A percentile compares a stretch with the other conserved stretches of the same genome.
phyloP scores from a whole-genome alignment of 768 basidiomycete genomes.

The Podaxis pistillaris region DNA sequence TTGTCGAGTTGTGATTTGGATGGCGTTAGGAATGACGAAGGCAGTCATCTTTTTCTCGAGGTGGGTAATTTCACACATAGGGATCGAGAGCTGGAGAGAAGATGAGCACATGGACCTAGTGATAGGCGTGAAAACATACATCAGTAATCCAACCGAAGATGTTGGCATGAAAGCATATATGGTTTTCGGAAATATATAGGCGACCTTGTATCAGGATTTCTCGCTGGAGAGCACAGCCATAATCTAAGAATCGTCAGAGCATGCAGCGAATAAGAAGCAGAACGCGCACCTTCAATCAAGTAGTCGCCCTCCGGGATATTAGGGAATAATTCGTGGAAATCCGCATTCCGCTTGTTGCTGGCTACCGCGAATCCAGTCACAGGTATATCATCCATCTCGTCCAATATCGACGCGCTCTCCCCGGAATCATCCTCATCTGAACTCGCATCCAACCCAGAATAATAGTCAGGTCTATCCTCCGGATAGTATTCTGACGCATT shows the following conservation, averaged over 20 bases:
- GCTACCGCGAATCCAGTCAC: conserved; percentile 98
- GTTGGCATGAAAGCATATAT: conserved; percentile 99
- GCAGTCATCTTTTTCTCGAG: conserved; percentile 99
- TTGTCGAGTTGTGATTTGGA: conserved; percentile 80
- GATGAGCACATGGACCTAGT: not conserved
- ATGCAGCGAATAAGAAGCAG: conserved; percentile 10
- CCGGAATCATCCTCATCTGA: conserved; percentile 27
- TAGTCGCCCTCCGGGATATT: conserved; percentile 93
- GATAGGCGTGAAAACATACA: conserved; percentile 46
- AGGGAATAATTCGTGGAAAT: conserved; percentile 94
- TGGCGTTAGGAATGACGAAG: conserved; percentile 95
- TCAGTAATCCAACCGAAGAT: conserved; percentile 99
- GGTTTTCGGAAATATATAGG: conserved; percentile 96
- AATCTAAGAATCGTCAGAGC: conserved; percentile 54
- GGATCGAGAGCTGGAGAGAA: conserved; percentile 71
- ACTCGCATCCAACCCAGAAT: conserved; percentile 36
- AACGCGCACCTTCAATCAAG: conserved; percentile 85
- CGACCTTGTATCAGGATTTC: conserved; percentile 97
- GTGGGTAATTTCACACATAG: conserved; percentile 80
- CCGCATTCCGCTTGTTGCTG: conserved; percentile 89
- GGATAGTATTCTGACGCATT: conserved; percentile 29
- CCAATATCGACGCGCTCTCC: conserved; percentile 37
- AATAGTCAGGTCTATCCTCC: conserved; percentile 34
- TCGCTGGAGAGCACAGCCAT: conserved; percentile 94
- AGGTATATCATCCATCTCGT: conserved; percentile 75